These are phyloP conservation scores for Wakefieldia striispora DNA, from an alignment of 768 basidiomycete genomes.

Conservation along the genomic window DNA sequence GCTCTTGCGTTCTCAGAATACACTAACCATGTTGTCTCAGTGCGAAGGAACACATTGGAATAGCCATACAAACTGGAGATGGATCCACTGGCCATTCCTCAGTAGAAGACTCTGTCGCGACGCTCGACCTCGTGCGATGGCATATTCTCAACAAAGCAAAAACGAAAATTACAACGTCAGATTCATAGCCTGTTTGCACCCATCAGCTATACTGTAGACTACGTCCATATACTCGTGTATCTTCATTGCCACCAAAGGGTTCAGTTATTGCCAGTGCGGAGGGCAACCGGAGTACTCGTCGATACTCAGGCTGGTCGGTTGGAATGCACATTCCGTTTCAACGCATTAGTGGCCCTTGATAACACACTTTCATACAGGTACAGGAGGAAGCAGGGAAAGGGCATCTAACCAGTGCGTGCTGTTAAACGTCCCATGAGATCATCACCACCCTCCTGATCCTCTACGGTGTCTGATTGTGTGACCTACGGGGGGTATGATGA, in stretches of 20 bases:
- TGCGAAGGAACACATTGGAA: slow-evolving; percentile 77
- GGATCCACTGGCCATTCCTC: slow-evolving; percentile 82
- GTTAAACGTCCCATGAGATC: slow-evolving; percentile 77
- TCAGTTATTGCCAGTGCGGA: background rate
- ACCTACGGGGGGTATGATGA: slow-evolving; percentile 46
- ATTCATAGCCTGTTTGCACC: slow-evolving; percentile 10
- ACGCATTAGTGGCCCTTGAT: slow-evolving; percentile 31
- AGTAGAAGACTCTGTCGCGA: slow-evolving; percentile 84
- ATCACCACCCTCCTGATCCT: slow-evolving; percentile 83
- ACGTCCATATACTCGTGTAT: background rate
- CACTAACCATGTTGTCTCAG: slow-evolving; percentile 37
- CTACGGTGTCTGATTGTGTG: slow-evolving; percentile 79
- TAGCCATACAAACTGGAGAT: slow-evolving; percentile 78
- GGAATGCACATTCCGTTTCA: slow-evolving; percentile 11
- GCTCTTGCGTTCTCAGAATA: background rate
- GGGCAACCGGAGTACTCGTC: background rate
- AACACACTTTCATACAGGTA: slow-evolving; percentile 11
- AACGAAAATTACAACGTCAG: slow-evolving; percentile 16
- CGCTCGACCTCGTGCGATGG: slow-evolving; percentile 86
- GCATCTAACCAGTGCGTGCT: slow-evolving; percentile 63
- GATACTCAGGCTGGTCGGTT: background rate
- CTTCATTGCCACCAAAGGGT: background rate
- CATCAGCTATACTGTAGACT: slow-evolving; percentile 1
- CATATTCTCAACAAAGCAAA: slow-evolving; percentile 64
- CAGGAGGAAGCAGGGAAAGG: slow-evolving; percentile 1